phyloP scores from a whole-genome alignment of 164 flowering plant species.

The Macadamia integrifolia region DNA sequence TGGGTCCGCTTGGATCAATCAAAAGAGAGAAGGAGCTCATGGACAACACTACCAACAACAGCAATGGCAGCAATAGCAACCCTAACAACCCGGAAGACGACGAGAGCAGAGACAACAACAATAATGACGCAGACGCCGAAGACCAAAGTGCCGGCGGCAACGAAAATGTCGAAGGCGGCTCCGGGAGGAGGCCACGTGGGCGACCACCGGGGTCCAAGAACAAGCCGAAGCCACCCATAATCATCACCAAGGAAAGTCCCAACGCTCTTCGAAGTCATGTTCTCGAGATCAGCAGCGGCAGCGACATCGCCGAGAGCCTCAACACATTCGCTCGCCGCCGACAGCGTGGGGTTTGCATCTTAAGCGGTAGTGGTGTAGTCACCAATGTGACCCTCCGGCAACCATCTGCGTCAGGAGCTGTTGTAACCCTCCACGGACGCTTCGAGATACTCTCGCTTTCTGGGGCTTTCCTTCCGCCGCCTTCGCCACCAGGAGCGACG shows the following conservation, averaged over 20 bases:
- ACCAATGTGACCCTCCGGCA: conserved; percentile 66
- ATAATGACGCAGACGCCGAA: conserved; percentile 26
- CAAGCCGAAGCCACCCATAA: conserved; percentile 72
- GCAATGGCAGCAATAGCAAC: conserved; percentile 21
- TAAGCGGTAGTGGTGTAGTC: conserved; percentile 73
- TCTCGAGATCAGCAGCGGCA: conserved; percentile 59
- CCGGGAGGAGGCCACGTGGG: conserved; percentile 61
- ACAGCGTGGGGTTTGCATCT: conserved; percentile 70
- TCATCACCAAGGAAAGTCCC: conserved; percentile 76
- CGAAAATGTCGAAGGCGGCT: conserved; percentile 31
- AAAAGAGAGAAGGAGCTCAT: conserved; percentile 44
- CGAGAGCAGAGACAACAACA: conserved; percentile 33
- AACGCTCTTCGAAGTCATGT: conserved; percentile 72
- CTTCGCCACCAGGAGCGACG: conserved; percentile 70
- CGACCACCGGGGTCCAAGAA: conserved; percentile 87
- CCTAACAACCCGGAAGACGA: conserved; percentile 9
- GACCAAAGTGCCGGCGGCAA: conserved; percentile 32
- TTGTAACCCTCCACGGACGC: conserved; percentile 60
- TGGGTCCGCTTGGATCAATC: conserved; percentile 20
- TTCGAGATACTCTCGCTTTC: conserved; percentile 75
- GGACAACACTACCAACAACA: conserved; percentile 24
- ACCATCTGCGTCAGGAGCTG: conserved; percentile 59
- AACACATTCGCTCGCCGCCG: conserved; percentile 57
- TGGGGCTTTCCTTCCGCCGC: conserved; percentile 79
- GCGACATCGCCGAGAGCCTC: conserved; percentile 58